Percentiles rank a stretch among this genome's conserved stretches.
These are phyloP conservation scores for Cephalotrichum gorgonifer DNA, from an alignment of 2,329 filamentous ascomycete genomes.

Conservation along the genomic window DNA sequence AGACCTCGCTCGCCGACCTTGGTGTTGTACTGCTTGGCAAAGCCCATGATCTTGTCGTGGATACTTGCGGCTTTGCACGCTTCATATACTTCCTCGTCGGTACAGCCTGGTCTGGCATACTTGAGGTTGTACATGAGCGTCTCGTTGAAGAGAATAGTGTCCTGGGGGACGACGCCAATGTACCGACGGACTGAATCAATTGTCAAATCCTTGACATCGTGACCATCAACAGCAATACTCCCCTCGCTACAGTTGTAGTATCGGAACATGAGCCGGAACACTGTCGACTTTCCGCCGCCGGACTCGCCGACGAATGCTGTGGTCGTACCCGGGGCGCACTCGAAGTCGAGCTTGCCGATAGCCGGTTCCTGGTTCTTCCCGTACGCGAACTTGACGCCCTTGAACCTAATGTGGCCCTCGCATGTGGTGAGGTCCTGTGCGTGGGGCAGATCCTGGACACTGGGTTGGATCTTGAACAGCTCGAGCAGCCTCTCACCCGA, in stretches of 20 bases:
- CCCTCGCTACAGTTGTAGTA: constrained; percentile 85
- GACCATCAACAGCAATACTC: constrained; percentile 73
- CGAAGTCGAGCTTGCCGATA: constrained; percentile 72
- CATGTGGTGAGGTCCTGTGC: constrained; percentile 57
- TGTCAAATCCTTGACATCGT: constrained; percentile 74
- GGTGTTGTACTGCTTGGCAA: constrained; percentile 80
- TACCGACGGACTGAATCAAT: constrained; percentile 87
- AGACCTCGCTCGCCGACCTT: constrained; percentile 87
- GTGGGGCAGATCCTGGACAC: constrained; percentile 67
- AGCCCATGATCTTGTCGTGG: constrained; percentile 81
- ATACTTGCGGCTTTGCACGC: constrained; percentile 84
- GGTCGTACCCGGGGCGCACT: constrained; percentile 79
- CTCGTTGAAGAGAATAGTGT: constrained; percentile 92
- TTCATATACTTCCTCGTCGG: constrained; percentile 69
- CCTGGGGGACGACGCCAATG: constrained; percentile 94
- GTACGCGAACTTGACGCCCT: constrained; percentile 85
- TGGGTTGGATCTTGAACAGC: constrained; percentile 91
- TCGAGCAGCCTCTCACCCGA: constrained; percentile 92
- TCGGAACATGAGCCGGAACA: constrained; percentile 90
- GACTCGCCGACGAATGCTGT: constrained; percentile 96
- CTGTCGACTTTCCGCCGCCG: constrained; percentile 90
- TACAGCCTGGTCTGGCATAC: constrained; percentile 74
- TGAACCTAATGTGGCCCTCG: constrained; percentile 74
- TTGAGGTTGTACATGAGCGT: constrained; percentile 89
- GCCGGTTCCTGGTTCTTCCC: constrained; percentile 58